Evolutionary conservation across 495 filamentous ascomycete species (phyloP).

Genomic region (Aspergillus sclerotioniger): DNA sequence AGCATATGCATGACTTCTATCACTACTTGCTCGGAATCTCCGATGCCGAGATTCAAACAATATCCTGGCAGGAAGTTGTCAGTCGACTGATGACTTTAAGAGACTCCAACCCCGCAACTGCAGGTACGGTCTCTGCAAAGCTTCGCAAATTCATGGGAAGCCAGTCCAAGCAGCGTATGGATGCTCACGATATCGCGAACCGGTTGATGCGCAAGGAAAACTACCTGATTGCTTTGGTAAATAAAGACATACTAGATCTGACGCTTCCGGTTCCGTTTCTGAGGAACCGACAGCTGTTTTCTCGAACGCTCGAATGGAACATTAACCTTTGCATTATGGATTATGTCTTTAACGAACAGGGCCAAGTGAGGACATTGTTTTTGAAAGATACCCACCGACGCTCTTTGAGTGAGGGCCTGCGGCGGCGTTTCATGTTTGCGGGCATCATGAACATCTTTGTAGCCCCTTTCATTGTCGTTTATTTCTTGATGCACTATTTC

Average conservation of each 20-base stretch:
- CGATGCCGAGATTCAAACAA: slow-evolving; percentile 90
- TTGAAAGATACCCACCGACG: slow-evolving; percentile 77
- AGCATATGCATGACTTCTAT: slow-evolving; percentile 86
- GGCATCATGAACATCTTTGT: slow-evolving; percentile 83
- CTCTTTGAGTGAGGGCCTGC: slow-evolving; percentile 71
- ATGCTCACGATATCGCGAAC: slow-evolving; percentile 96
- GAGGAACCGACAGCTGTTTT: slow-evolving; percentile 73
- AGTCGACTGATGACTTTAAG: slow-evolving; percentile 81
- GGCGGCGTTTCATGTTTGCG: slow-evolving; percentile 72
- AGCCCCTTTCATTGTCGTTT: slow-evolving; percentile 79
- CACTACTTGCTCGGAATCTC: slow-evolving; percentile 79
- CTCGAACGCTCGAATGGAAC: slow-evolving; percentile 82
- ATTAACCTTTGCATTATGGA: slow-evolving; percentile 86
- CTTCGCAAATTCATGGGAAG: slow-evolving; percentile 70
- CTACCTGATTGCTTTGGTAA: slow-evolving; percentile 92
- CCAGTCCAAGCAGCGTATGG: slow-evolving; percentile 91
- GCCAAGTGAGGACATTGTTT: slow-evolving; percentile 79
- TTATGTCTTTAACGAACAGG: slow-evolving; percentile 85
- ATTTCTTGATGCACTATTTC: slow-evolving; percentile 82
- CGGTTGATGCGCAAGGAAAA: slow-evolving; percentile 95
- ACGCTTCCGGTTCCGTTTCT: slow-evolving; percentile 84
- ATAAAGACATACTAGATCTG: slow-evolving; percentile 90
- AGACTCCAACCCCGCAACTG: slow-evolving; percentile 83
- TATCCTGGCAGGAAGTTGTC: slow-evolving; percentile 94
- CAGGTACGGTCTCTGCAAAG: slow-evolving; percentile 58